Conservation (phyloP, 139 green algal genomes). For the Asterochloris erici region DNA sequence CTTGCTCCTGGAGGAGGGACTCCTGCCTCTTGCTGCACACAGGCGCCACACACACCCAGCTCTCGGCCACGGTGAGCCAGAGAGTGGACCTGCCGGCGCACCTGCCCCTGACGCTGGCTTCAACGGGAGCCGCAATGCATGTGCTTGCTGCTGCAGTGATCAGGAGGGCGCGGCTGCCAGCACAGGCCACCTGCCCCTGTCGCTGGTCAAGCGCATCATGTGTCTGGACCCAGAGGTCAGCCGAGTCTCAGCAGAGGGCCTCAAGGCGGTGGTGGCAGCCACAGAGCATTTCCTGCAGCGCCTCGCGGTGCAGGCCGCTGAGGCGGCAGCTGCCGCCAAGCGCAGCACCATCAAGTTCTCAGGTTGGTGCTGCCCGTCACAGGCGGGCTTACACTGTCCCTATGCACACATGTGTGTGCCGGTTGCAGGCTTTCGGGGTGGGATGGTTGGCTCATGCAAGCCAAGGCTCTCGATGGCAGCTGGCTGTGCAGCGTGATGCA, state of each 20-base stretch:
- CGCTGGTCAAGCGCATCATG: constrained; percentile 58
- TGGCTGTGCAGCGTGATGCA: neutral
- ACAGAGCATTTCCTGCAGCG: constrained; percentile 46
- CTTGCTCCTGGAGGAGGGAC: too few species aligned
- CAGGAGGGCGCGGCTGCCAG: too few species aligned
- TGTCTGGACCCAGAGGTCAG: constrained; percentile 47
- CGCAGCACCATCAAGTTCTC: constrained; percentile 41
- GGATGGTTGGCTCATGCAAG: neutral
- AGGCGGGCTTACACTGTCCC: neutral
- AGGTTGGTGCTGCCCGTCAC: neutral
- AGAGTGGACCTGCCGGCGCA: too few species aligned
- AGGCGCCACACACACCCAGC: too few species aligned
- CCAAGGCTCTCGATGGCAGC: neutral
- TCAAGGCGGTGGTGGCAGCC: constrained; percentile 40
- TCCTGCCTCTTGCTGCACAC: too few species aligned
- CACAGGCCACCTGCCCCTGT: constrained; percentile 31
- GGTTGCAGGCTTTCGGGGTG: neutral
- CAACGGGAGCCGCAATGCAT: too few species aligned
- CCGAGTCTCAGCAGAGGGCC: constrained; percentile 40
- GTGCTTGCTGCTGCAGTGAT: too few species aligned
- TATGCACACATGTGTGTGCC: neutral
- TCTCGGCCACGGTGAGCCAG: too few species aligned
- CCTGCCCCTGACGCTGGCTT: too few species aligned
- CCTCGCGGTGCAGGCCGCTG: constrained; percentile 35
- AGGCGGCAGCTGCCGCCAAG: constrained; percentile 29